phyloP scores from a whole-genome alignment of 2,329 filamentous ascomycete species.

The Cryphonectria nitschkei region DNA sequence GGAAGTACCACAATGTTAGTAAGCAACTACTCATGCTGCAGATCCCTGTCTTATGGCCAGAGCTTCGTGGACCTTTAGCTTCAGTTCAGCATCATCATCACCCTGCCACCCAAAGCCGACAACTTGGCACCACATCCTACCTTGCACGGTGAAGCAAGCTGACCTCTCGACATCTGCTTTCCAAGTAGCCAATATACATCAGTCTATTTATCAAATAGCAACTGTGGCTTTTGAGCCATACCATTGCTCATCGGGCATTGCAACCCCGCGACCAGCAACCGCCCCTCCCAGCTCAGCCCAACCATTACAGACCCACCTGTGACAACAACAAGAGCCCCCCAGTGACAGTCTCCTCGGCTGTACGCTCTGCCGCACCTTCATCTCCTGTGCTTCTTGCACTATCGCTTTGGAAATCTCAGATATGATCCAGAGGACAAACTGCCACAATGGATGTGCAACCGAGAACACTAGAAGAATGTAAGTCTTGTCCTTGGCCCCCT shows the following conservation, averaged over 20 bases:
- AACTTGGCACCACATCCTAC: background rate
- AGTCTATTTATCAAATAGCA: background rate
- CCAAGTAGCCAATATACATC: background rate
- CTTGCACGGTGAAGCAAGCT: background rate
- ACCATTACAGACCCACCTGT: slow-evolving; percentile 17
- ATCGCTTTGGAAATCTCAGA: slow-evolving; percentile 18
- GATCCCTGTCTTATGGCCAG: background rate
- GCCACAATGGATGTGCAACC: slow-evolving; percentile 24
- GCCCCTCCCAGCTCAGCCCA: slow-evolving; percentile 13
- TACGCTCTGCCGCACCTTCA: background rate
- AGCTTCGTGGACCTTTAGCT: background rate
- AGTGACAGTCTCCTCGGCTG: background rate
- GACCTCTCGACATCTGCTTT: slow-evolving; percentile 1
- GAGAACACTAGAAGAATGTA: slow-evolving; percentile 30
- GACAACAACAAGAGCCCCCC: slow-evolving; percentile 17
- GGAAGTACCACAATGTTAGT: background rate
- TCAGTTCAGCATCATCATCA: slow-evolving; percentile 5
- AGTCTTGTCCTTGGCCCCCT: background rate
- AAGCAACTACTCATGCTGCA: background rate
- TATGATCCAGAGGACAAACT: slow-evolving; percentile 24
- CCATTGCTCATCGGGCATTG: slow-evolving; percentile 6
- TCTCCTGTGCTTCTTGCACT: slow-evolving; percentile 8
- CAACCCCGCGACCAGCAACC: background rate
- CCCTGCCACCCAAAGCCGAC: background rate
- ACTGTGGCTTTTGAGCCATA: slow-evolving; percentile 10